phyloP scores from a whole-genome alignment of 2,329 filamentous ascomycete species.

The Pseudonectria foliicola region DNA sequence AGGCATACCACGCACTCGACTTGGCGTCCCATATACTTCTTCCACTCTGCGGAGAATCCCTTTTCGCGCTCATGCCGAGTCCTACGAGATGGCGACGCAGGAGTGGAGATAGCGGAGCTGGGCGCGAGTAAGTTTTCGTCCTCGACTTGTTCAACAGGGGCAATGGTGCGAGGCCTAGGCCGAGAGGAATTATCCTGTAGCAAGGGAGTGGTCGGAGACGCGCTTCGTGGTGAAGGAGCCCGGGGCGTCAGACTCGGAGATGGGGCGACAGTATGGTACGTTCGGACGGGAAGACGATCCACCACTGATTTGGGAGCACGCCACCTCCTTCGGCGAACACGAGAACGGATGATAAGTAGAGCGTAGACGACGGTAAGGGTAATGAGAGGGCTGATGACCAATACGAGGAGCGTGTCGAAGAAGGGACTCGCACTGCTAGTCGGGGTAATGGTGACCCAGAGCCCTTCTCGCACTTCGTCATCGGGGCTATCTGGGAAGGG shows the following conservation, averaged over 20 bases:
- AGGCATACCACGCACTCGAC: slow-evolving; percentile 94
- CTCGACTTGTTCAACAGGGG: slow-evolving; percentile 54
- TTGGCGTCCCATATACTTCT: slow-evolving; percentile 59
- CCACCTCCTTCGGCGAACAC: slow-evolving; percentile 85
- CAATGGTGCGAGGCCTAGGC: slow-evolving; percentile 57
- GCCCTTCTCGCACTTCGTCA: slow-evolving; percentile 51
- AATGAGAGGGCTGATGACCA: slow-evolving; percentile 90
- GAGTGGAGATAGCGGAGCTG: slow-evolving; percentile 34
- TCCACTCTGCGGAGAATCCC: slow-evolving; percentile 48
- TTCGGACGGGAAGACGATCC: slow-evolving; percentile 87
- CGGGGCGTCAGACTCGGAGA: slow-evolving; percentile 49
- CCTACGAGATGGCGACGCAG: slow-evolving; percentile 26
- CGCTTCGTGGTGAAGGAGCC: slow-evolving; percentile 54
- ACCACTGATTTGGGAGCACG: slow-evolving; percentile 96
- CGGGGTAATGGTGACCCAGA: slow-evolving; percentile 95
- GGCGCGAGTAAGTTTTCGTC: slow-evolving; percentile 38
- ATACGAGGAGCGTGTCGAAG: slow-evolving; percentile 89
- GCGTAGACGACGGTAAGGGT: slow-evolving; percentile 91
- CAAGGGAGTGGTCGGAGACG: slow-evolving; percentile 73
- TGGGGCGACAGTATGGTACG: slow-evolving; percentile 77
- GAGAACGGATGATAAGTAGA: slow-evolving; percentile 76
- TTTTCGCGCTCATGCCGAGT: slow-evolving; percentile 42
- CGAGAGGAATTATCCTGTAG: slow-evolving; percentile 52
- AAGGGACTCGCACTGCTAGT: slow-evolving; percentile 87
- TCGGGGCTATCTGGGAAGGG: slow-evolving; percentile 11